Percentiles rank a stretch among this genome's conserved stretches.
Conservation (phyloP, 257 asterid genomes). For the Salvia hispanica region DNA sequence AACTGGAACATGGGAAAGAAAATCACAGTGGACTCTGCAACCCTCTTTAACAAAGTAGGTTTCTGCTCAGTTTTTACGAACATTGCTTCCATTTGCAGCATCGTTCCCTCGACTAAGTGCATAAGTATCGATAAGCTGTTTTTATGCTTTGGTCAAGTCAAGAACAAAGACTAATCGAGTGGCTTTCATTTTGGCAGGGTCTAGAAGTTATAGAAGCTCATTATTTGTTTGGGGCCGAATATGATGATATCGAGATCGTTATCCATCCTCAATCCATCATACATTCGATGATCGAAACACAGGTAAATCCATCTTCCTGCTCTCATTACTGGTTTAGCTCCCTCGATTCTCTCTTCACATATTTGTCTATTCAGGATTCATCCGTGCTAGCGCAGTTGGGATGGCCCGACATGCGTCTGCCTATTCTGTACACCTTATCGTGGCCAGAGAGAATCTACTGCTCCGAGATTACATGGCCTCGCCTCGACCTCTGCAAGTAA, state of each 20-base stretch:
- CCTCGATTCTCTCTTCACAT: slow-evolving; percentile 4
- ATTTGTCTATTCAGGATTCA: slow-evolving; percentile 63
- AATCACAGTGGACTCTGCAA: slow-evolving; percentile 97
- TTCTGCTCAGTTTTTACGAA: not conserved
- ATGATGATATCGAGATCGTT: slow-evolving; percentile 84
- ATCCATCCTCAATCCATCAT: slow-evolving; percentile 98
- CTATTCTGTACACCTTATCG: slow-evolving; percentile 90
- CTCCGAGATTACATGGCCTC: slow-evolving; percentile 97
- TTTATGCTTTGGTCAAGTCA: too few relatives aligned
- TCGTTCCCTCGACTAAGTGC: not conserved
- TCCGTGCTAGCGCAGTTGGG: slow-evolving; percentile 92
- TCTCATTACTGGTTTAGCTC: not conserved
- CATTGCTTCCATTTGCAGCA: not conserved
- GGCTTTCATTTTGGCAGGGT: slow-evolving; percentile 55
- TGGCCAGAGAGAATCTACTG: slow-evolving; percentile 93
- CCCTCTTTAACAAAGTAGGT: slow-evolving; percentile 90
- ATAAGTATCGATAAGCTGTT: not conserved
- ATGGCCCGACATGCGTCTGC: slow-evolving; percentile 98
- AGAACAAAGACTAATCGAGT: not conserved
- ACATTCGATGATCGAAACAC: slow-evolving; percentile 95
- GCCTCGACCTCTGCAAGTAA: slow-evolving; percentile 99
- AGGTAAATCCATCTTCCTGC: slow-evolving; percentile 45
- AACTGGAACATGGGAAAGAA: slow-evolving; percentile 99
- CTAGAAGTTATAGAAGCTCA: slow-evolving; percentile 99
- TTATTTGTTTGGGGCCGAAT: slow-evolving; percentile 91